phyloP scores from a whole-genome alignment of 805 yeast species.

The Candida caryicola region DNA sequence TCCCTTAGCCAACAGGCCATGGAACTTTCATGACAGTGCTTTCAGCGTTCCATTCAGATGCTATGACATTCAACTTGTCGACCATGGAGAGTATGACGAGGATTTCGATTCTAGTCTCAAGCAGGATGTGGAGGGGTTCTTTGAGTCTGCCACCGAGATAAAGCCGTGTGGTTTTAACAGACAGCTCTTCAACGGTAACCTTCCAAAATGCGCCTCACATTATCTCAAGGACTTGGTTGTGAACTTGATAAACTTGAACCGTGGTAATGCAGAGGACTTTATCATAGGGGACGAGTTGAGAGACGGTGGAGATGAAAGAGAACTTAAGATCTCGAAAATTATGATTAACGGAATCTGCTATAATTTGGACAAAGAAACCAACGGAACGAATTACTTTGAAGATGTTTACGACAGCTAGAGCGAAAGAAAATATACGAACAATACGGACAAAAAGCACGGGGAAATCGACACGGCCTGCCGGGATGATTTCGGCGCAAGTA shows the following conservation, averaged over 20 bases:
- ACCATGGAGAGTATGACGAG: conserved; percentile 37
- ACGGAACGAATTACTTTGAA: conserved; percentile 38
- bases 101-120: conserved; percentile 13
- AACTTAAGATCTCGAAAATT: conserved; percentile 22
- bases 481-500: too few species aligned
- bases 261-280: conserved; percentile 42
- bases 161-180: conserved; percentile 14
- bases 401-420: conserved; percentile 20
- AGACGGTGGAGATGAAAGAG: conserved; percentile 31
- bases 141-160: conserved; percentile 18
- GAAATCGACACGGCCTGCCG: too few species aligned
- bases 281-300: conserved; percentile 25
- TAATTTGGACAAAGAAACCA: conserved; percentile 34
- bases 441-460: too few species aligned
- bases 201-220: conserved; percentile 29
- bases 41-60: conserved; percentile 33
- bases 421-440: too few species aligned
- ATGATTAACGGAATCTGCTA: conserved; percentile 34
- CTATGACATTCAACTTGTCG: conserved; percentile 29
- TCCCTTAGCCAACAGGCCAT: conserved; percentile 22
- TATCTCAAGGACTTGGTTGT: conserved; percentile 32
- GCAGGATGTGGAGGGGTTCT: conserved; percentile 11
- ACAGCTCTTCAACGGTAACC: conserved; percentile 12
- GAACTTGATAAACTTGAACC: conserved; percentile 30
- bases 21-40: conserved; percentile 33